Base-by-base conservation (phyloP, 352 stramenopile species). In the Phytopythium sindhum region DNA sequence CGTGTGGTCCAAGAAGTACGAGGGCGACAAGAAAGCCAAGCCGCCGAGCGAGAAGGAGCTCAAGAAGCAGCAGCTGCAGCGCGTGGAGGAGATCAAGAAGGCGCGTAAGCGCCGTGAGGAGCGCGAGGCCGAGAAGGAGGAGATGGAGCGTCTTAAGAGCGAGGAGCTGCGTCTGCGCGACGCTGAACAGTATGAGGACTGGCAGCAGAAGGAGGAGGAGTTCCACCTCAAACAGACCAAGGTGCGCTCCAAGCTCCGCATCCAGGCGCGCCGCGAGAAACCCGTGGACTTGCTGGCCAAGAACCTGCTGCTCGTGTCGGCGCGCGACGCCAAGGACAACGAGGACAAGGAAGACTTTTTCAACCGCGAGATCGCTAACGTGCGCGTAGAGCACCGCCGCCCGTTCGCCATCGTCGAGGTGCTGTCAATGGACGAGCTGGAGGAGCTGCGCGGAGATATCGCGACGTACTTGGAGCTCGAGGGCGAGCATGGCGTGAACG, bases 241-340 rank as follows among this genome's bases (percentile, higher is more conserved):
- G 23, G 91, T 98, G 63, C 86, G 97, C 53, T 96, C 88, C 33
- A 93, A 97, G 68, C 65, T 96, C 44, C 82, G 84, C 31, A 93
- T 93, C 62, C 66, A 77, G 12, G 93, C 98, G 63, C 89, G 90
- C 8, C 80, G 97, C n/a, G 93, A 98, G 66, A 94, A 97, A 63
- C 97, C 97, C 2, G 91, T 99, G 65, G 97, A 99, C 75, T 63
- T 98, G 44, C 68, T 99, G 28, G 97, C 97, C n/a, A 99, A 99
- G 81, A 99, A 99, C 75, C 71, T 99, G 52, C 79, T 99, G n/a
- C 72, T 99, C 1, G 95, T 98, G 64, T 97, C 75, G 31, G 77
- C 68, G 66, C 85, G 42, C 73, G 69, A 63, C 47, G 45, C 91
- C 29, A 83, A 96, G 57, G 79, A 91, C 50, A 86, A 95, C 2